Conservation (phyloP, 129 eudicot genomes). For the Heracleum sosnowskyi region DNA sequence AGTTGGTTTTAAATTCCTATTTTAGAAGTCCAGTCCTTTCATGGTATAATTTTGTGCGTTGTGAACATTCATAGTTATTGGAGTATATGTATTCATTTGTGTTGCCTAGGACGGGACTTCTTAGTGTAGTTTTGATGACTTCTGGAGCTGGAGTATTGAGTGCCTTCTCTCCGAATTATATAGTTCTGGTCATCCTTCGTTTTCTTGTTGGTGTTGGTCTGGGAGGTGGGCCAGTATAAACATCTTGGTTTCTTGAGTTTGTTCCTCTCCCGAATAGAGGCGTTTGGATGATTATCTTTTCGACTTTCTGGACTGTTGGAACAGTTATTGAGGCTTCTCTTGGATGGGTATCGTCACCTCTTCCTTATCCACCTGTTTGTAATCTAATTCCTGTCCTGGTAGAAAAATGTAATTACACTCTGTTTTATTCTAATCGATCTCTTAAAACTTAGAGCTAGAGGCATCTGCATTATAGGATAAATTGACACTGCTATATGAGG, state of each 20-base stretch:
- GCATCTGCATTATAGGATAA: not conserved
- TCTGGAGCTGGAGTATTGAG: slow-evolving; percentile 49
- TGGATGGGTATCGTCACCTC: slow-evolving; percentile 49
- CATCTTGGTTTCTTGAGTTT: slow-evolving; percentile 79
- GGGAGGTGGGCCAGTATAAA: slow-evolving; percentile 70
- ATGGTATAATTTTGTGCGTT: not conserved
- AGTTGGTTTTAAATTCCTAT: not conserved
- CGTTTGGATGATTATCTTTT: slow-evolving; percentile 62
- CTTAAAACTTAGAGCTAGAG: not conserved
- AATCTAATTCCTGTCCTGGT: not conserved
- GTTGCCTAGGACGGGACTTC: slow-evolving; percentile 53
- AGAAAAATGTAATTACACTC: not conserved
- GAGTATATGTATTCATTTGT: slow-evolving; percentile 8
- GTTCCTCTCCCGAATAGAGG: slow-evolving; percentile 70
- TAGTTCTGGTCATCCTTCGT: slow-evolving; percentile 44
- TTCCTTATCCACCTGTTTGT: slow-evolving; percentile 2
- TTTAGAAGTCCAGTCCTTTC: not conserved
- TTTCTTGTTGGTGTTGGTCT: slow-evolving; percentile 60
- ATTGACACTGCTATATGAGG: not conserved
- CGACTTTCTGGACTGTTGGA: slow-evolving; percentile 77
- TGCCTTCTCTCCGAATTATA: slow-evolving; percentile 57
- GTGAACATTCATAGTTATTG: not conserved
- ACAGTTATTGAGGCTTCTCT: slow-evolving; percentile 69
- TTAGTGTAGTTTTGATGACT: slow-evolving; percentile 52
- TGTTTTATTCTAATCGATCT: not conserved